These are phyloP conservation scores for Tilletiopsis washingtonensis DNA, from an alignment of 1,284 basidiomycete species.

Conservation along the genomic window DNA sequence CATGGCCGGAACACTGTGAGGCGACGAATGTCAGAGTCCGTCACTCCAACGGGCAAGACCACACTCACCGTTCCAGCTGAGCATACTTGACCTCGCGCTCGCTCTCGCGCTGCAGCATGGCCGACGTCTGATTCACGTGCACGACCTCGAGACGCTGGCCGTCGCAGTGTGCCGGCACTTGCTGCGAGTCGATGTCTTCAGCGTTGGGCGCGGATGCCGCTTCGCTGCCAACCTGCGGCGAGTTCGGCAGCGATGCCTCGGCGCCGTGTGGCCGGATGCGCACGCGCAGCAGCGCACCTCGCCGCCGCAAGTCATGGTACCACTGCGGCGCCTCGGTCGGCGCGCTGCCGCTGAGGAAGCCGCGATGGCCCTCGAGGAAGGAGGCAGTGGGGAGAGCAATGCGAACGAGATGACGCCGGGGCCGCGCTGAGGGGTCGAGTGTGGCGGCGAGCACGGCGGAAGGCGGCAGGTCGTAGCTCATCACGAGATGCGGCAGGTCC, in stretches of 20 bases:
- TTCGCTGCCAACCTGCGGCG: too few relatives aligned
- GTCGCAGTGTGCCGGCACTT: conserved; percentile 16
- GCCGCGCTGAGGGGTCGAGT: conserved; percentile 30
- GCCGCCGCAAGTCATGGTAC: conserved; percentile 14
- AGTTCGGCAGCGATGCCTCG: background rate
- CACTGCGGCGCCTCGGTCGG: conserved; percentile 22
- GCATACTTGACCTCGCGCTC: too few relatives aligned
- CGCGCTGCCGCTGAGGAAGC: conserved; percentile 17
- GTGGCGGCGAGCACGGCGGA: conserved; percentile 44
- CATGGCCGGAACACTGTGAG: too few relatives aligned
- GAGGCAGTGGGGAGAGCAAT: conserved; percentile 22
- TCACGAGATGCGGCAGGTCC: conserved; percentile 27
- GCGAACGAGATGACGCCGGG: conserved; percentile 39
- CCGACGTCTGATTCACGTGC: conserved; percentile 38
- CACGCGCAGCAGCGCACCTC: conserved; percentile 27
- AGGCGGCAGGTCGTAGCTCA: conserved; percentile 38
- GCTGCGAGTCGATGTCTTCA: conserved; percentile 5
- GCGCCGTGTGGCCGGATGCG: conserved; percentile 1
- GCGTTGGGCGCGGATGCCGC: background rate
- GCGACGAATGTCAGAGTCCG: too few relatives aligned
- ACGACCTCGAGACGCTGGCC: conserved; percentile 24
- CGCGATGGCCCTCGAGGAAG: conserved; percentile 19
- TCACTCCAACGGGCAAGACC: too few relatives aligned
- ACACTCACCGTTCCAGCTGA: too few relatives aligned
- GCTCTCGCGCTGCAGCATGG: conserved; percentile 29